These are phyloP conservation scores for Candida mesenterica DNA, from an alignment of 1,139 yeast genomes.

Conservation along the genomic window DNA sequence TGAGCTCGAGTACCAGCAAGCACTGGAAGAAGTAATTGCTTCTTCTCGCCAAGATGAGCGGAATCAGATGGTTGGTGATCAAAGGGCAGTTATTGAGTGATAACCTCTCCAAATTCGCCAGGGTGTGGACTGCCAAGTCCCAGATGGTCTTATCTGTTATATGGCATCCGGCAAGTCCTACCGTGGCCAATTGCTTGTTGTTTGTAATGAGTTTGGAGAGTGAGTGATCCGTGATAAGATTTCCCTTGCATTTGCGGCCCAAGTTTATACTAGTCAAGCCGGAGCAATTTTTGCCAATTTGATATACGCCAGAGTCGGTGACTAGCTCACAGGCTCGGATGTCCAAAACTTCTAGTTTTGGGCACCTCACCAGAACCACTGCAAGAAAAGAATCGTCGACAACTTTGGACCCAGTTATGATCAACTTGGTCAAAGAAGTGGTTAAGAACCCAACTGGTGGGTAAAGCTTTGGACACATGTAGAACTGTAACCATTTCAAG, in stretches of 20 bases:
- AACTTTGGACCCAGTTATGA: conserved; percentile 72
- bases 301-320: conserved; percentile 71
- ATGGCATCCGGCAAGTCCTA: conserved; percentile 88
- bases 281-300: conserved; percentile 59
- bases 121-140: conserved; percentile 70
- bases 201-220: conserved; percentile 56
- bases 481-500: conserved; percentile 70
- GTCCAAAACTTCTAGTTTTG: conserved; percentile 64
- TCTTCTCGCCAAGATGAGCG: conserved; percentile 45
- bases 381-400: conserved; percentile 62
- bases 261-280: conserved; percentile 61
- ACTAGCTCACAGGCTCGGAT: conserved; percentile 82
- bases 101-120: conserved; percentile 57
- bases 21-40: conserved; percentile 44
- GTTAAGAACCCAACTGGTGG: conserved; percentile 50
- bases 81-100: conserved; percentile 74
- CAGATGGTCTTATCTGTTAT: conserved; percentile 75
- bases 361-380: conserved; percentile 53
- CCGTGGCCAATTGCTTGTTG: conserved; percentile 56
- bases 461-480: conserved; percentile 71
- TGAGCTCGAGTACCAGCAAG: conserved; percentile 73
- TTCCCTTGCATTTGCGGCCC: conserved; percentile 75
- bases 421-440: conserved; percentile 49
- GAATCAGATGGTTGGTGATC: conserved; percentile 66
- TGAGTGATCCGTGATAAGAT: conserved; percentile 68